Conservation (phyloP, 2,329 filamentous ascomycete species). For the Stachybotrys chartarum region DNA sequence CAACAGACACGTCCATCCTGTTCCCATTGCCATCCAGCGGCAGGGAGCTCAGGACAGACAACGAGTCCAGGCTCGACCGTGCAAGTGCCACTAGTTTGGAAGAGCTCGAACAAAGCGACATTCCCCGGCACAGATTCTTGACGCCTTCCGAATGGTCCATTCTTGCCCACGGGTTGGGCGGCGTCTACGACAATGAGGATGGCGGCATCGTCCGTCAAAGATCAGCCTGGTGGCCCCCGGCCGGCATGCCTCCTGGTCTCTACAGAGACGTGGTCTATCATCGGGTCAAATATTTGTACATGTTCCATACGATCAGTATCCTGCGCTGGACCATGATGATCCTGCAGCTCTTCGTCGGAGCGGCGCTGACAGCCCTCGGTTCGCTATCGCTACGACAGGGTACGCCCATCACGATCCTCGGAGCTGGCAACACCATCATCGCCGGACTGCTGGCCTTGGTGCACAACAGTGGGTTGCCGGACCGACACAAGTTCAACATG, state of each 20-base stretch:
- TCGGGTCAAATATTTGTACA: constrained; percentile 35
- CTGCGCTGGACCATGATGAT: constrained; percentile 40
- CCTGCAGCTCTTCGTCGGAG: constrained; percentile 40
- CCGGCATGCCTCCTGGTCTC: constrained; percentile 39
- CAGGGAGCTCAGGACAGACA: neutral
- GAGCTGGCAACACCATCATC: constrained; percentile 40
- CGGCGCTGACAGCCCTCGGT: constrained; percentile 42
- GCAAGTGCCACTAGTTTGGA: neutral
- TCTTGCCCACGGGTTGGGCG: constrained; percentile 40
- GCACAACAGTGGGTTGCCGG: constrained; percentile 47
- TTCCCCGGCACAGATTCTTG: constrained; percentile 30
- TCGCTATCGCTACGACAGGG: constrained; percentile 29
- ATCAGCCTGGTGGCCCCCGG: constrained; percentile 36
- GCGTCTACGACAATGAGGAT: constrained; percentile 36
- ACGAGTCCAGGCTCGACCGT: neutral
- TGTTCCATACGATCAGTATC: constrained; percentile 34
- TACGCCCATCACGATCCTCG: constrained; percentile 40
- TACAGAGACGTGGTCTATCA: constrained; percentile 40
- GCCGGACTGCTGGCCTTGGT: constrained; percentile 41
- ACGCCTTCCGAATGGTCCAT: constrained; percentile 36
- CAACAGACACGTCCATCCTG: neutral
- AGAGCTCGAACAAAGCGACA: constrained; percentile 8
- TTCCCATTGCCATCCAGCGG: neutral
- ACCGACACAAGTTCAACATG: constrained; percentile 41
- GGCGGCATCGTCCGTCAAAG: constrained; percentile 33